phyloP scores from a whole-genome alignment of 805 yeast genomes.

The Myxozyma monticola region DNA sequence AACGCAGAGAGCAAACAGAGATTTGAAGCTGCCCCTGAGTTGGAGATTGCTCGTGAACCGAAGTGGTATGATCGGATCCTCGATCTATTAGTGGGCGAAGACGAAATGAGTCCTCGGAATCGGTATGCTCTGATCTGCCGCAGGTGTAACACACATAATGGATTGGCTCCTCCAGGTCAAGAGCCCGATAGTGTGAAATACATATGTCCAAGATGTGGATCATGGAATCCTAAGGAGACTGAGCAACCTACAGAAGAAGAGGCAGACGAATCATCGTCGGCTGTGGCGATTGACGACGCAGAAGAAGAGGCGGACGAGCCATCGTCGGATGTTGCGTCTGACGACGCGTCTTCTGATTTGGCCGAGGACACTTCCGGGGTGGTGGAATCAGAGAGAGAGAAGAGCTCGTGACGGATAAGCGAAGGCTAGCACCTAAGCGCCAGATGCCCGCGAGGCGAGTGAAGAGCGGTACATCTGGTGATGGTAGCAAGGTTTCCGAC shows the following conservation, averaged over 20 bases:
- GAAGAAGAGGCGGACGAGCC: not conserved
- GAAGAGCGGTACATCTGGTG: too few relatives aligned
- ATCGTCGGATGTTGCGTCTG: too few relatives aligned
- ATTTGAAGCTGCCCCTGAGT: not conserved
- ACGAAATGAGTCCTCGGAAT: conserved; percentile 58
- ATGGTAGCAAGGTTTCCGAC: too few relatives aligned
- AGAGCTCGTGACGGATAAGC: too few relatives aligned
- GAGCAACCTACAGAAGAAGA: not conserved
- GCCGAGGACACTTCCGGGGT: not conserved
- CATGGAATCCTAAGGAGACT: conserved; percentile 18
- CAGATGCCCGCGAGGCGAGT: too few relatives aligned
- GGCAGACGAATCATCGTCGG: not conserved
- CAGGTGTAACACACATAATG: conserved; percentile 70
- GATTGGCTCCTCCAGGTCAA: conserved; percentile 74
- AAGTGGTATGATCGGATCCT: conserved; percentile 47
- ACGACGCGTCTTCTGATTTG: not conserved
- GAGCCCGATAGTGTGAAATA: conserved; percentile 54
- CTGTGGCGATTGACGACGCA: not conserved
- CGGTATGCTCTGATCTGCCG: conserved; percentile 73
- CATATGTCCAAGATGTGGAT: conserved; percentile 66
- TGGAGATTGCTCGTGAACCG: conserved; percentile 15
- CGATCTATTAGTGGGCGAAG: conserved; percentile 56
- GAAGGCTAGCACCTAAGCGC: too few relatives aligned
- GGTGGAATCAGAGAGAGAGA: too few relatives aligned
- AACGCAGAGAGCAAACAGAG: too few relatives aligned